Evolutionary conservation across 2,329 filamentous ascomycete species (phyloP).

Genomic region (Epichloe scottii): DNA sequence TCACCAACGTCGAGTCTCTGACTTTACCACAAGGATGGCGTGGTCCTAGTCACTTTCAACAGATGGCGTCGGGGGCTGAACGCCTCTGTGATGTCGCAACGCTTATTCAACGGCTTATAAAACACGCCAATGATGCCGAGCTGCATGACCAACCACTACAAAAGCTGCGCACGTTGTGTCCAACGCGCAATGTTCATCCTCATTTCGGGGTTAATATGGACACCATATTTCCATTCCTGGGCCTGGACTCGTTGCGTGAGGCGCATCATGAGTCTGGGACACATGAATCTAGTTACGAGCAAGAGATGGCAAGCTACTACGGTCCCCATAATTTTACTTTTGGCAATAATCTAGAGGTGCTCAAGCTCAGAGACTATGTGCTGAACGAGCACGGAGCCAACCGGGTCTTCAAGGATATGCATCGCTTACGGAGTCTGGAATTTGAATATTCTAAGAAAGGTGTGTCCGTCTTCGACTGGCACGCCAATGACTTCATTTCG

Average conservation of each 20-base stretch:
- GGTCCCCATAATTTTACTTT: background rate
- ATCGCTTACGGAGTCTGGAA: background rate
- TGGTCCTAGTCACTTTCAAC: too few relatives aligned
- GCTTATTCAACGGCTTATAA: background rate
- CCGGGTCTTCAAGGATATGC: background rate
- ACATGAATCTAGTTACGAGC: background rate
- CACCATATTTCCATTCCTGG: background rate
- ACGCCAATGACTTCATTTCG: background rate
- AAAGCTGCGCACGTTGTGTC: background rate
- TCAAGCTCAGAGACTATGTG: background rate
- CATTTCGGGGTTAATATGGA: background rate
- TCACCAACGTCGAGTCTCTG: background rate
- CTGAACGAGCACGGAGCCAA: background rate
- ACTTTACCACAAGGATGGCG: background rate
- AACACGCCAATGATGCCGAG: background rate
- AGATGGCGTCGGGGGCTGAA: too few relatives aligned
- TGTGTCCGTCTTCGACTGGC: background rate
- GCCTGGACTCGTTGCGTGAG: background rate
- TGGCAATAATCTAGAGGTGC: background rate
- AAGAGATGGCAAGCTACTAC: background rate
- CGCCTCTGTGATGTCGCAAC: too few relatives aligned
- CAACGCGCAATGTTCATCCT: background rate
- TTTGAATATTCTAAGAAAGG: background rate
- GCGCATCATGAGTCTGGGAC: background rate
- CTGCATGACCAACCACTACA: background rate